Evolutionary conservation across 129 eudicot species (phyloP).

Genomic region (Flaveria robusta): DNA sequence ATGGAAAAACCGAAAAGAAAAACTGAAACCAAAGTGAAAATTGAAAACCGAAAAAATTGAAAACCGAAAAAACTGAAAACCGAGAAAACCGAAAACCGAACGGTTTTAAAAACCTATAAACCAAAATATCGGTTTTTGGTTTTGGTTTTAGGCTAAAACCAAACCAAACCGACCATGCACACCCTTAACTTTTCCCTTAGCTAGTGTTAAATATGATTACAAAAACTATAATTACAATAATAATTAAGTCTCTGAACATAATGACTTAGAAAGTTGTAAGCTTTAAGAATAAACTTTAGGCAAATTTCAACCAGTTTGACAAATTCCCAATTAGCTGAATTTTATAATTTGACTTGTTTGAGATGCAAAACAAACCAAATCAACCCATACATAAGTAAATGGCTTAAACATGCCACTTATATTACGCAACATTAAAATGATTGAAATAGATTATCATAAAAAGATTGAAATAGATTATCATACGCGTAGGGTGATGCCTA

Average conservation of each 20-base stretch:
- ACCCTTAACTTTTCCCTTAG: background rate
- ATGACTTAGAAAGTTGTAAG: background rate
- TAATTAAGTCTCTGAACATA: background rate
- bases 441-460: constrained; percentile 5
- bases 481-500: constrained; percentile 3
- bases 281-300: background rate
- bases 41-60: too few relatives aligned
- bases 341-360: background rate
- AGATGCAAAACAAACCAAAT: constrained; percentile 7
- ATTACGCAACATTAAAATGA: background rate
- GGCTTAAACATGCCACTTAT: background rate
- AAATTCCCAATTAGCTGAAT: background rate
- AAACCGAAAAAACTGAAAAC: too few relatives aligned
- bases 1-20: too few relatives aligned
- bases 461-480: constrained; percentile 2
- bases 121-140: too few relatives aligned
- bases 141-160: too few relatives aligned
- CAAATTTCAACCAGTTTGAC: background rate
- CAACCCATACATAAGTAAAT: background rate
- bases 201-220: background rate
- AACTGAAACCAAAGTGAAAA: too few relatives aligned
- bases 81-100: too few relatives aligned
- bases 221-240: background rate
- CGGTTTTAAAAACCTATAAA: too few relatives aligned
- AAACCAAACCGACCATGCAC: too few relatives aligned